A percentile compares a stretch with the other conserved stretches of the same genome.
phyloP scores from a whole-genome alignment of 208 protist species.

The Kentomonas sorsogonicus region DNA sequence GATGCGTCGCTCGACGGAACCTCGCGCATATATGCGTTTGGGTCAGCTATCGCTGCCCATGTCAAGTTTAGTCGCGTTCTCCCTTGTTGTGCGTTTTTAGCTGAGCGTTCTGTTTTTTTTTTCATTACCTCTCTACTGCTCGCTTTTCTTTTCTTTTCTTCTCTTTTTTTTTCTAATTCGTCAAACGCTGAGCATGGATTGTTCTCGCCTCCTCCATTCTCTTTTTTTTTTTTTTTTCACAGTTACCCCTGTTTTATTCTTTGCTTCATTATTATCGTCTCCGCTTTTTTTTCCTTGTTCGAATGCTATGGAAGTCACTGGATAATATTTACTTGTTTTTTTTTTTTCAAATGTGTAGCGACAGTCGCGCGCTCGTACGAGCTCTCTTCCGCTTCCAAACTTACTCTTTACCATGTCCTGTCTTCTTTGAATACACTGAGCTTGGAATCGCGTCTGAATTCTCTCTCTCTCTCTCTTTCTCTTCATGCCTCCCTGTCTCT shows the following conservation, averaged over 20 bases:
- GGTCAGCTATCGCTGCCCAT: too few species aligned
- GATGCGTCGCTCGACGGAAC: too few species aligned
- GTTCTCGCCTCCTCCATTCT: not conserved
- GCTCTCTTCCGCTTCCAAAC: not conserved
- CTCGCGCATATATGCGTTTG: too few species aligned
- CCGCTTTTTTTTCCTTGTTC: constrained; percentile 1
- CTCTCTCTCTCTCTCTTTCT: constrained; percentile 8
- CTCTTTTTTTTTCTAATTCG: constrained; percentile 1
- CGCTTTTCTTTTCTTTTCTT: constrained; percentile 15
- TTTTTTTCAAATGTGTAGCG: not conserved
- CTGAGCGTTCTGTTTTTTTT: too few species aligned
- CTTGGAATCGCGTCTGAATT: not conserved
- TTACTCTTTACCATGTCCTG: not conserved
- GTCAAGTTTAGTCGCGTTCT: too few species aligned
- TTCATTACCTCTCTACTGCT: too few species aligned
- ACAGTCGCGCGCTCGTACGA: not conserved
- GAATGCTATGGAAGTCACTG: not conserved
- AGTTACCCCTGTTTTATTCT: not conserved
- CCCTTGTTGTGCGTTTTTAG: too few species aligned
- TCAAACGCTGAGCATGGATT: not conserved
- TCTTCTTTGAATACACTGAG: not conserved
- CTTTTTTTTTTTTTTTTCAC: constrained; percentile 14
- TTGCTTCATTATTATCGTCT: constrained; percentile 5
- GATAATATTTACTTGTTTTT: constrained; percentile 1
- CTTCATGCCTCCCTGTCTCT: not conserved